Base-by-base conservation (phyloP, 495 filamentous ascomycete species). In the Podospora pseudoanserina region DNA sequence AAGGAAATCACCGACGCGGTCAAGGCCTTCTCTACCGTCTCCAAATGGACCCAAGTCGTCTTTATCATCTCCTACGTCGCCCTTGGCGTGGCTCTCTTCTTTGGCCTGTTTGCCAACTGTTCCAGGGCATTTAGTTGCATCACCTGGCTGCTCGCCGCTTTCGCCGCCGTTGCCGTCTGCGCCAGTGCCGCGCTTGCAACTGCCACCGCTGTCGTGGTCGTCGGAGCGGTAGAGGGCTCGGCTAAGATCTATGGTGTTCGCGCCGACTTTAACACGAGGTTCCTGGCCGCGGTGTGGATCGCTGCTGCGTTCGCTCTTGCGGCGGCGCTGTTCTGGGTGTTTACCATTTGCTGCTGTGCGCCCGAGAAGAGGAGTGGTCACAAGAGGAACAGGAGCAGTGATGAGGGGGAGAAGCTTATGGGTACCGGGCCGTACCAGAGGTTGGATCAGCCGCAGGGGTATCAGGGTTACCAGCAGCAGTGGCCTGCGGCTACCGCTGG, bases 341-440 rank as follows among this genome's bases (percentile, higher is more conserved):
- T 96, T 79, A 92, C 88, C 78, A 84, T 88, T 66, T 97, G 94
- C 90, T 97, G 94, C 88, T 97, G 94, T 84, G 74, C 77, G 63
- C 80, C 79, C 60, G 81, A 81, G 72, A 74, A 79, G 66, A 72
- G 75, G 67, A 68, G 71, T 64, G 68, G 70, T 4, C 28, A 63
- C 26, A 63, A 63, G 28, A 5, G 61, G 68, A 58, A 67, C 67
- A 44, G 60, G 67, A 19, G 60, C 18, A 53, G 58, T 66, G 67
- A 67, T 67, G 68, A 69, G 58, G 60, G 55, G 69, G 85, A 87
- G 80, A 86, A 87, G 82, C 75, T 83, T 63, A 74, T 81, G 23
- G 69, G 63, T 44, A 55, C 60, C n/a, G 67, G 34, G 11, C 73
- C 79, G 13, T 86, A 86, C 72, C 76, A 80, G 60, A 82, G 79